Evolutionary conservation across 371 early-diverging fungal species (phyloP).

Genomic region (Zychaea mexicana): DNA sequence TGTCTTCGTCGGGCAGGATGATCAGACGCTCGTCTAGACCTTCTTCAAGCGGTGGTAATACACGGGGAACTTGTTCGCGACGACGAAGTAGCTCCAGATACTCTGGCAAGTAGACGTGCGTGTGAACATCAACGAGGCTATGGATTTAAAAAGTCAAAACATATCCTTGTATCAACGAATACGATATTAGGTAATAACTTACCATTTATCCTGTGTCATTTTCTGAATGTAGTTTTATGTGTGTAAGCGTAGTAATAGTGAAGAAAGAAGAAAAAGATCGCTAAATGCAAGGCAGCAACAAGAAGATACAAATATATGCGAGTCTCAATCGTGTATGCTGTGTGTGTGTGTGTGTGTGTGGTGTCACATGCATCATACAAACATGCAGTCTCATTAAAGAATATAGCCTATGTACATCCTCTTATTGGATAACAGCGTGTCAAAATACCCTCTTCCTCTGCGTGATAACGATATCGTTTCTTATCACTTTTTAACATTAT

Average conservation of each 20-base stretch:
- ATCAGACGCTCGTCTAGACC: constrained; percentile 23
- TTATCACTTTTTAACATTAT: background rate
- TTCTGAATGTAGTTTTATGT: too few species aligned
- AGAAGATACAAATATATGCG: background rate
- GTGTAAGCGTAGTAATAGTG: background rate
- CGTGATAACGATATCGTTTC: background rate
- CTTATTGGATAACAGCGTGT: background rate
- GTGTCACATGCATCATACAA: constrained; percentile 1
- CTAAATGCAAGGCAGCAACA: background rate
- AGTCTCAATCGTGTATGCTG: too few species aligned
- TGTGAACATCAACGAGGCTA: constrained; percentile 22
- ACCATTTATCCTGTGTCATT: constrained; percentile 1
- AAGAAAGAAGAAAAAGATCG: background rate
- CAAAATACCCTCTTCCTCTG: background rate
- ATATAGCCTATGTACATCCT: background rate
- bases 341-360: background rate
- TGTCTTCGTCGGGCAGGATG: constrained; percentile 22
- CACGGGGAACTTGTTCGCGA: constrained; percentile 14
- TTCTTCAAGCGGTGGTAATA: constrained; percentile 18
- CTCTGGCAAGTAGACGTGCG: constrained; percentile 22
- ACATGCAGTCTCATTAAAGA: background rate
- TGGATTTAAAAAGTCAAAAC: background rate
- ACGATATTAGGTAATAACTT: background rate
- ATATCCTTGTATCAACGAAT: background rate
- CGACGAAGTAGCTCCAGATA: constrained; percentile 22